Base-by-base conservation (phyloP, 2,329 filamentous ascomycete species). In the Pleomassaria siparia region DNA sequence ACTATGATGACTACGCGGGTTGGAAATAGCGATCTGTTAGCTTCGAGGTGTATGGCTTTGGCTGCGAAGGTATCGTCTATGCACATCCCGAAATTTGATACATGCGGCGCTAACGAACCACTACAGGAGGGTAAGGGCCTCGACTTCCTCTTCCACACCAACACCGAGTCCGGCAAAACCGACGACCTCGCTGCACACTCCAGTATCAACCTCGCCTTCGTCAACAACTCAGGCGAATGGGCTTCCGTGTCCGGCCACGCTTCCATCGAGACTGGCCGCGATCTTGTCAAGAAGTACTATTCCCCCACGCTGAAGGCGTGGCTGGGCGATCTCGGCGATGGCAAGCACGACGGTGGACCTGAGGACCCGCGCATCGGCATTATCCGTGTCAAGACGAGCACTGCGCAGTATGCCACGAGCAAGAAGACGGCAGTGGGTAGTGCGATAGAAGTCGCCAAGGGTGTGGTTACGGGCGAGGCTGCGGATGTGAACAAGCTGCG, bases 71-170 rank as follows among this genome's bases (percentile, higher is more conserved):
- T 91, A 76, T 25, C 74, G 39, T 26, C 16, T 25, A 26, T 16
- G 13, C 16, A 22, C 15, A 8, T 4, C 43, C 13, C 21, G 8
- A 41, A 20, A 40, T 39, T 46, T 50, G 8, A 51, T n/a, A 35
- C 32, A 8, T 28, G 25, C 25, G 24, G 20, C 3, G 3, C 8
- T 5, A 24, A 4, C 4, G 26, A n/a, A 4, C 10, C 16, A 15
- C 36, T 18, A 45, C 53, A 92, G 88, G 89, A 95, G 73, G 78
- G 80, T 52, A 86, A 85, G 55, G 87, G 88, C 62, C 79, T 91
- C 47, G 90, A 95, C 68, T 81, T 94, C 47, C 81, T 95, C 70
- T 95, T 95, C 80, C 87, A 94, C 77, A 91, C 90, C 65, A 95
- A 95, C 77, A 91, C 89, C 53, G 88, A 92, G 69, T 91, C 88